Percentiles rank a stretch among this genome's conserved stretches.
Conservation (phyloP, 495 filamentous ascomycete genomes). For the Aspergillus egyptiacus region DNA sequence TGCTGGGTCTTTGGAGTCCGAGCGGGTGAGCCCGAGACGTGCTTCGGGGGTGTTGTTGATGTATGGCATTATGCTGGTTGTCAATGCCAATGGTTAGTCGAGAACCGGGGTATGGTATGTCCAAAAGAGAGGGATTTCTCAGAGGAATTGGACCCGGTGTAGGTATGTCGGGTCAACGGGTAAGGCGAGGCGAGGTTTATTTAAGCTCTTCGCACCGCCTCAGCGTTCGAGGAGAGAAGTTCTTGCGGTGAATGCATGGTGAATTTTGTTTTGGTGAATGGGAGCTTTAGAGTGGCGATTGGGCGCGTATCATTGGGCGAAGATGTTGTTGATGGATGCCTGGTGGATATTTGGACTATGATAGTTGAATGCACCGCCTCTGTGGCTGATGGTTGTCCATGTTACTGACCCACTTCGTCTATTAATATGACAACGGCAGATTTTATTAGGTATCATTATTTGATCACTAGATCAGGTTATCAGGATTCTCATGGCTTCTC, state of each 20-base stretch:
- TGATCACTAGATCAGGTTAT: not conserved
- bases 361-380: conserved; percentile 26
- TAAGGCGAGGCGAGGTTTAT: too few relatives aligned
- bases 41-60: conserved; percentile 81
- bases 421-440: conserved; percentile 5
- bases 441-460: too few relatives aligned
- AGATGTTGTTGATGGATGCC: conserved; percentile 8
- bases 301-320: conserved; percentile 1
- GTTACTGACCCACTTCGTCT: conserved; percentile 7
- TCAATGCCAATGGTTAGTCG: too few relatives aligned
- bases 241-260: too few relatives aligned
- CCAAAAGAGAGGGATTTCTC: too few relatives aligned
- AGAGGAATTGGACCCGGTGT: too few relatives aligned
- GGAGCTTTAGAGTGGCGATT: not conserved
- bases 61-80: conserved; percentile 54
- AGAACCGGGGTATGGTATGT: too few relatives aligned
- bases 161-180: too few relatives aligned
- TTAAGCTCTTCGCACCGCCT: too few relatives aligned
- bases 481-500: not conserved
- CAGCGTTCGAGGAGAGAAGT: too few relatives aligned
- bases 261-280: too few relatives aligned
- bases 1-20: conserved; percentile 76
- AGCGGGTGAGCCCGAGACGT: conserved; percentile 61
- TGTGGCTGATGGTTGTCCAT: conserved; percentile 20
- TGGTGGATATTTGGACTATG: too few relatives aligned